phyloP scores from a whole-genome alignment of 1,284 basidiomycete species.

The Tetrapyrgos nigripes region DNA sequence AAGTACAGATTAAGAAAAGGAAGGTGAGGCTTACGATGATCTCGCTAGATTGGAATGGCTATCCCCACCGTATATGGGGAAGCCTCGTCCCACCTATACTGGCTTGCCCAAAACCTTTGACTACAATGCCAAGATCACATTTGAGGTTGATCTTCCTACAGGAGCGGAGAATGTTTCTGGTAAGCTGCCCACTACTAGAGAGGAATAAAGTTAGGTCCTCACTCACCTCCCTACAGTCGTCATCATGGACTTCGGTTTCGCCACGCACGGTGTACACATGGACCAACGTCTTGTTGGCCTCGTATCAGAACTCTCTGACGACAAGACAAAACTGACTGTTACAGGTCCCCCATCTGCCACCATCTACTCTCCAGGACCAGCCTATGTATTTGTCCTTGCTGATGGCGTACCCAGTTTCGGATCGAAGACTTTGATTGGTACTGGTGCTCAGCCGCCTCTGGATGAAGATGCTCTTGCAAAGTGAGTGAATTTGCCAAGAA shows the following conservation, averaged over 20 bases:
- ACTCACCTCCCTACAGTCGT: constrained; percentile 31
- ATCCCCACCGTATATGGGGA: constrained; percentile 24
- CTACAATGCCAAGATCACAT: constrained; percentile 19
- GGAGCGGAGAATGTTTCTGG: constrained; percentile 17
- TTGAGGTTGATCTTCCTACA: constrained; percentile 19
- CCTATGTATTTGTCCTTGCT: constrained; percentile 60
- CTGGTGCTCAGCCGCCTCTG: constrained; percentile 19
- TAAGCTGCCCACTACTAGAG: neutral
- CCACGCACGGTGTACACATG: constrained; percentile 58
- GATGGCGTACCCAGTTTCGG: constrained; percentile 34
- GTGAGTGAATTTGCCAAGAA: too few species aligned
- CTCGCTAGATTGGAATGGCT: constrained; percentile 23
- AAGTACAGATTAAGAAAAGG: constrained; percentile 23
- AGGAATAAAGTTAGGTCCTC: neutral
- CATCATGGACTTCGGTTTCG: constrained; percentile 57
- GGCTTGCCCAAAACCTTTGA: constrained; percentile 50
- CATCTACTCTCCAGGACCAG: constrained; percentile 62
- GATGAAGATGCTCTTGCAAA: constrained; percentile 23
- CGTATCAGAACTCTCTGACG: constrained; percentile 27
- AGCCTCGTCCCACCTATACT: constrained; percentile 49
- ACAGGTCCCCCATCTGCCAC: constrained; percentile 47
- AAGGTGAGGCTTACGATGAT: neutral
- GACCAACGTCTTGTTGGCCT: constrained; percentile 57
- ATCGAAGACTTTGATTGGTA: constrained; percentile 22
- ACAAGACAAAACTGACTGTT: constrained; percentile 40